Evolutionary conservation across 2,329 filamentous ascomycete species (phyloP).

Genomic region (Fusarium stilboides): DNA sequence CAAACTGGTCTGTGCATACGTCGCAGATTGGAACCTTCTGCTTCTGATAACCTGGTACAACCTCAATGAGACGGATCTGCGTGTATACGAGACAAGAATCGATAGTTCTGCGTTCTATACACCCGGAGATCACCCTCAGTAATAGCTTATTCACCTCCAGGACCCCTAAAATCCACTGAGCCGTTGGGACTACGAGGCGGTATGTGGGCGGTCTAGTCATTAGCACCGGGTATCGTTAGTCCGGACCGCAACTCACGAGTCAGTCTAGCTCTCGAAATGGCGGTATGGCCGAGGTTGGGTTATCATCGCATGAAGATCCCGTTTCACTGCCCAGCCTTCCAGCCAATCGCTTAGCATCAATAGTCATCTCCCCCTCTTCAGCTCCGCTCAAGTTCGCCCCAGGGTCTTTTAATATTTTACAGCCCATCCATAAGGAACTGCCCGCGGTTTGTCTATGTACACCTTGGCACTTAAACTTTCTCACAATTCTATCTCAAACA

Average conservation of each 20-base stretch:
- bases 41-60: background rate
- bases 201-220: background rate
- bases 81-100: background rate
- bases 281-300: conserved; percentile 28
- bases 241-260: background rate
- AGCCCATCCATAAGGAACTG: conserved; percentile 21
- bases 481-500: background rate
- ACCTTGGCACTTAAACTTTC: conserved; percentile 26
- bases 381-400: conserved; percentile 15
- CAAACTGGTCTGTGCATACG: background rate
- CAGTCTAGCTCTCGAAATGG: conserved; percentile 27
- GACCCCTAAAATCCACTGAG: background rate
- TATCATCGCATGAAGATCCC: background rate
- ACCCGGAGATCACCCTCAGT: background rate
- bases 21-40: background rate
- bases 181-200: conserved; percentile 8
- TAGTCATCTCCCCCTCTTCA: conserved; percentile 32
- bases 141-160: background rate
- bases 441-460: background rate
- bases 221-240: background rate
- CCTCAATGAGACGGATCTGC: background rate
- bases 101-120: background rate
- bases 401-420: conserved; percentile 19
- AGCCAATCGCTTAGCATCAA: conserved; percentile 29
- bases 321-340: background rate